Base-by-base conservation (phyloP, 2,329 filamentous ascomycete species). In the Corynespora cassiicola region DNA sequence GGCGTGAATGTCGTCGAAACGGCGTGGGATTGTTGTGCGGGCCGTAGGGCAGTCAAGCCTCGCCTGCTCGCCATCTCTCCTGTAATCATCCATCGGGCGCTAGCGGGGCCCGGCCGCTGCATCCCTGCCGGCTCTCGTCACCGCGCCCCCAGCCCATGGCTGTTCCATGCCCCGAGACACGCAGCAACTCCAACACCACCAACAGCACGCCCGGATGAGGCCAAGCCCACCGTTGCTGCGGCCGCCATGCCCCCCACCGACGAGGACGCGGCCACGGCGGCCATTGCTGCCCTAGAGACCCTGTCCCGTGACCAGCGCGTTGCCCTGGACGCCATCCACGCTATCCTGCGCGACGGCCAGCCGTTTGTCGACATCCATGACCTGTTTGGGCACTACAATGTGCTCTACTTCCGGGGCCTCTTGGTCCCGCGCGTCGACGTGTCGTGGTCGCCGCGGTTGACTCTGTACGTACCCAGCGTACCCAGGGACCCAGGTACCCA, bases 391-490 rank as follows among this genome's bases (percentile, higher is more conserved):
- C 55, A 67, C 35, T 74, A 71, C 50, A 61, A 73, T 45, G 54
- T 61, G 16, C 54, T 75, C 27, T 74, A 75, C 59, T 74, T 75
- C 52, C 61, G 69, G 27, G 50, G 52, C 14, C 58, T 73, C 9
- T 61, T 75, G 2, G 34, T 65, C 6, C 56, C 66, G 6, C 60
- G 62, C 21, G 71, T 74, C n/a, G 63, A 74, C 34, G 58, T 74
- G 15, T 55, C 67, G 5, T 75, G 72, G 72, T 74, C 71, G 16
- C 45, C 63, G 19, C 61, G 70, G 31, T 54, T 74, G 45, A 74
- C 70, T n/a, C 63, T 73, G 56, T 68, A 61, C 51, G 63, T 29
- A 19, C 43, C 38, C 43, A 32, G 32, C 22, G 30, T 31, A 33
- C 26, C 19, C n/a, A n/a, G n/a, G n/a, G n/a, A n/a, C n/a, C n/a